A percentile compares a stretch with the other conserved stretches of the same genome.
Conservation (phyloP, 2,329 filamentous ascomycete genomes). For the Huntiella decipiens region DNA sequence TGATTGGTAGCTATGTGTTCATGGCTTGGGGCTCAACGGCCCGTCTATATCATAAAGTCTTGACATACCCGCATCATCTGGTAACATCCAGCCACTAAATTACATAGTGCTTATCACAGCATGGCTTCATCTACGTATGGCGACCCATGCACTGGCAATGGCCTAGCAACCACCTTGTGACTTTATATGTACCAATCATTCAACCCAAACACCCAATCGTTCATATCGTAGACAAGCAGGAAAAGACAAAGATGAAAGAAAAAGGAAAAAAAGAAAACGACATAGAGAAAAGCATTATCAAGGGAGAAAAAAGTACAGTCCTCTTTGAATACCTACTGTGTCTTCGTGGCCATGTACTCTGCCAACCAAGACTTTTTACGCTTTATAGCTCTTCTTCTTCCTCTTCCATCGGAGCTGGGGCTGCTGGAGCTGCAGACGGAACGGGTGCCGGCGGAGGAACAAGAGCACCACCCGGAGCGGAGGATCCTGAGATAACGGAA, state of each 20-base stretch:
- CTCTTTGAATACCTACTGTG: conserved; percentile 6
- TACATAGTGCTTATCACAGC: too few relatives aligned
- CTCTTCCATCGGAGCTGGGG: conserved; percentile 9
- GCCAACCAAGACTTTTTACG: background rate
- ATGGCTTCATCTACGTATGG: background rate
- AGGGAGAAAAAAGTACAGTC: background rate
- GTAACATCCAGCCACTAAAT: too few relatives aligned
- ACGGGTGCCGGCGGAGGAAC: conserved; percentile 4
- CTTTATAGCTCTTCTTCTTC: conserved; percentile 12
- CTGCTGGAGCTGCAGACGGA: background rate
- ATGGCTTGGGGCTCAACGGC: too few relatives aligned
- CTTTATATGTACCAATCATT: background rate
- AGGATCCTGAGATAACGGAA: conserved; percentile 5
- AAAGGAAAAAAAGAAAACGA: conserved; percentile 1
- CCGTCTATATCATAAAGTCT: too few relatives aligned
- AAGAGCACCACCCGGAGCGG: conserved; percentile 5
- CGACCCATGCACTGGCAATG: background rate
- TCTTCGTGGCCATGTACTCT: background rate
- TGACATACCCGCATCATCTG: too few relatives aligned
- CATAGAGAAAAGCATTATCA: conserved; percentile 4
- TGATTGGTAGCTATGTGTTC: too few relatives aligned
- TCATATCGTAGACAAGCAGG: background rate
- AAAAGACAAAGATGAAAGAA: conserved; percentile 5
- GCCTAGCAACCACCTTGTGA: background rate
- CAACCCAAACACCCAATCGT: background rate